phyloP scores from a whole-genome alignment of 768 basidiomycete species.

The Pilatotrama ljubarskyi region DNA sequence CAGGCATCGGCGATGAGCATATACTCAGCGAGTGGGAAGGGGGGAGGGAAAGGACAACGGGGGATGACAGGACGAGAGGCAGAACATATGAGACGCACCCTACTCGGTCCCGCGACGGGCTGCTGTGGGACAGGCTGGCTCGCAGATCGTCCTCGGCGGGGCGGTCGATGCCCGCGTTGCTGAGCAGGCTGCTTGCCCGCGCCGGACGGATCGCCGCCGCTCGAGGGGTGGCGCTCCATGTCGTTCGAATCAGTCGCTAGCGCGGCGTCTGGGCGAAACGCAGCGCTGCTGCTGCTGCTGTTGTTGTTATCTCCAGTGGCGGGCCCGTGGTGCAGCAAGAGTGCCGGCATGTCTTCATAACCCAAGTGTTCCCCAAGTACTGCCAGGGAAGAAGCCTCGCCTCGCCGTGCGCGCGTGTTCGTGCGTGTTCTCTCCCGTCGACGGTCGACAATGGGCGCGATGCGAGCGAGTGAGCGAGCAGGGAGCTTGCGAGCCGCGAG shows the following conservation, averaged over 20 bases:
- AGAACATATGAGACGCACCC: conserved; percentile 13
- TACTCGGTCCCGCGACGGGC: conserved; percentile 20
- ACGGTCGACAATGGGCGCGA: background rate
- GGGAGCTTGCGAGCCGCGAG: conserved; percentile 9
- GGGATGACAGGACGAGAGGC: background rate
- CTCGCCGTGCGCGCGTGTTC: conserved; percentile 12
- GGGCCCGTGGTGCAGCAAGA: conserved; percentile 9
- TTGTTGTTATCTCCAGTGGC: background rate
- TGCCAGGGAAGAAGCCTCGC: conserved; percentile 10
- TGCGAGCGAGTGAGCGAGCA: background rate
- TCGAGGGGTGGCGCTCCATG: conserved; percentile 8
- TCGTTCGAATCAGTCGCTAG: background rate
- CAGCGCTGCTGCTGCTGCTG: background rate
- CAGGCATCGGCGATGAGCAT: background rate
- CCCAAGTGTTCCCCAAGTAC: background rate
- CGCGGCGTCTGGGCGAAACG: background rate
- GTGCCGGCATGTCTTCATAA: conserved; percentile 5
- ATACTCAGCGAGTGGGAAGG: background rate
- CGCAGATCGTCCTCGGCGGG: conserved; percentile 20
- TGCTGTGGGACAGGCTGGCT: conserved; percentile 22
- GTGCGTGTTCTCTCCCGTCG: background rate
- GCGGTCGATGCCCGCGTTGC: conserved; percentile 4
- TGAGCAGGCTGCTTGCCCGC: conserved; percentile 6
- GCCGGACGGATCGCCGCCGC: conserved; percentile 1
- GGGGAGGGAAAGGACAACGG: background rate